Evolutionary conservation across 176 grass and related monocot genomes (phyloP).

Genomic region (Themeda triandra): DNA sequence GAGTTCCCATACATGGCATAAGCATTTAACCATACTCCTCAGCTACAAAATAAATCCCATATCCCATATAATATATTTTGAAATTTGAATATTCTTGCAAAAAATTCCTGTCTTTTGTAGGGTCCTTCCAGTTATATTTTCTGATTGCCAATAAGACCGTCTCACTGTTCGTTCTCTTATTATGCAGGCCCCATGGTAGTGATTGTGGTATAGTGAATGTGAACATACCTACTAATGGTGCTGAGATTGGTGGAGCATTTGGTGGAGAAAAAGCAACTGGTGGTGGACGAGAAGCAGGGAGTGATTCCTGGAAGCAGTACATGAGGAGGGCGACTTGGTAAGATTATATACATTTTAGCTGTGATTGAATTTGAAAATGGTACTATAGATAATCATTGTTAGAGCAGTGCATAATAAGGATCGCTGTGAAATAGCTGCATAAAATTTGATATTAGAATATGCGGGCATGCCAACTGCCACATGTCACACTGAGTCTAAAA

Average conservation of each 20-base stretch:
- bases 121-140: background rate
- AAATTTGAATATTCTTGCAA: slow-evolving; percentile 5
- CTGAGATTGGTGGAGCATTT: slow-evolving; percentile 98
- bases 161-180: slow-evolving; percentile 26
- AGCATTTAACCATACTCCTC: background rate
- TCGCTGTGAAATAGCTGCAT: background rate
- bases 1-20: background rate
- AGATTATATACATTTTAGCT: slow-evolving; percentile 32
- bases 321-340: slow-evolving; percentile 97
- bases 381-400: background rate
- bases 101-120: background rate
- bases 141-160: background rate
- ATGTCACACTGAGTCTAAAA: background rate
- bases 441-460: background rate
- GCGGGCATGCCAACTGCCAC: background rate
- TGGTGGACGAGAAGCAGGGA: slow-evolving; percentile 93
- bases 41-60: background rate
- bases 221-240: slow-evolving; percentile 99
- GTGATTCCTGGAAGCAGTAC: slow-evolving; percentile 99
- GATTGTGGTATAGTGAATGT: slow-evolving; percentile 98
- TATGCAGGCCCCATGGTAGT: slow-evolving; percentile 81
- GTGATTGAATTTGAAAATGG: background rate
- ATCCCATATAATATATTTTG: background rate
- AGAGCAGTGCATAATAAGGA: background rate
- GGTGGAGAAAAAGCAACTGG: slow-evolving; percentile 98